phyloP scores from a whole-genome alignment of 257 asterid species.

The Solanum sejunctum region DNA sequence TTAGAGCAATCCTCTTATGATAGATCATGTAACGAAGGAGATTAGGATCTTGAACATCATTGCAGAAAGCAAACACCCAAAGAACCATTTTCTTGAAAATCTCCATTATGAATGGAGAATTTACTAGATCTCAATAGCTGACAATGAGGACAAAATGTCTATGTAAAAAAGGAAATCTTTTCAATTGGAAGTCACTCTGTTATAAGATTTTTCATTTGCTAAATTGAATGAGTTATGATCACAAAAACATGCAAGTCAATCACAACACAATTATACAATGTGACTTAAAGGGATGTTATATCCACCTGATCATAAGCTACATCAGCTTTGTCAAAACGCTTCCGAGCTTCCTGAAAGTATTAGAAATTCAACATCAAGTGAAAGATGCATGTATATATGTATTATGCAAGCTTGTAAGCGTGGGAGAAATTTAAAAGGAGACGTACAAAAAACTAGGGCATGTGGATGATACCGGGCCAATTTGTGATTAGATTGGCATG shows the following conservation, averaged over 20 bases:
- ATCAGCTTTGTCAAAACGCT: constrained; percentile 92
- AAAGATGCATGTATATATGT: neutral
- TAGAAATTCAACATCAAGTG: neutral
- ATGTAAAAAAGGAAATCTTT: neutral
- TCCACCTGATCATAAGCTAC: constrained; percentile 82
- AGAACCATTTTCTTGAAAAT: neutral
- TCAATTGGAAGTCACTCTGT: neutral
- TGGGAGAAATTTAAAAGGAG: neutral
- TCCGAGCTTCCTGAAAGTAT: constrained; percentile 77
- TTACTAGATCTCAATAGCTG: neutral
- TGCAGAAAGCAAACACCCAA: neutral
- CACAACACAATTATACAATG: neutral
- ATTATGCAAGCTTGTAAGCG: neutral
- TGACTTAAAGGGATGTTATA: constrained; percentile 2
- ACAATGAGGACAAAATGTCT: neutral
- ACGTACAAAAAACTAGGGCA: neutral
- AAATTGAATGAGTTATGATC: neutral
- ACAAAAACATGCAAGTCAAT: neutral
- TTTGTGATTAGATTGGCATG: neutral
- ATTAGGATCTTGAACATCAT: neutral
- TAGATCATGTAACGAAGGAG: neutral
- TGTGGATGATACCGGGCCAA: neutral
- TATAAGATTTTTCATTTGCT: neutral
- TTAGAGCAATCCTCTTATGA: neutral
- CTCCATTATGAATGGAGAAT: neutral